Percentiles rank a stretch among this genome's conserved stretches.
These are phyloP conservation scores for Mycena venus DNA, from an alignment of 768 basidiomycete genomes.

Conservation along the genomic window DNA sequence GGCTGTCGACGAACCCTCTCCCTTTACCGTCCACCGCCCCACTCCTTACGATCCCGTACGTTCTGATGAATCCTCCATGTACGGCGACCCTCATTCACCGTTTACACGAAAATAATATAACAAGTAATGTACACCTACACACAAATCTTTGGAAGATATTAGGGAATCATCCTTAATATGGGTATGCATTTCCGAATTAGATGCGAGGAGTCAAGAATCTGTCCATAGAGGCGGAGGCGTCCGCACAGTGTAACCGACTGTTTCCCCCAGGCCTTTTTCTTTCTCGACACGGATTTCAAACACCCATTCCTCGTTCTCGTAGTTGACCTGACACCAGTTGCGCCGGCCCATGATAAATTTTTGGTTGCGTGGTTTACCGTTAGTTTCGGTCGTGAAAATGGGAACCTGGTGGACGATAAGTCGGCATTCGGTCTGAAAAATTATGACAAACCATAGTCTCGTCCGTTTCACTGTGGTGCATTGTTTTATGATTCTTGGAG, in stretches of 20 bases:
- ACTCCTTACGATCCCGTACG: neutral
- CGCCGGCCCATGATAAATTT: constrained; percentile 89
- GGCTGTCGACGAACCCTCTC: neutral
- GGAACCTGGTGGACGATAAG: constrained; percentile 65
- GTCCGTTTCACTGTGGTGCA: constrained; percentile 87
- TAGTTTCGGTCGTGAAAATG: constrained; percentile 81
- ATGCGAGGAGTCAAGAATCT: neutral
- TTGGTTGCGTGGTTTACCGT: constrained; percentile 81
- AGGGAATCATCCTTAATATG: constrained; percentile 20
- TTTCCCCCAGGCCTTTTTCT: constrained; percentile 84
- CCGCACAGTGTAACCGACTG: constrained; percentile 68
- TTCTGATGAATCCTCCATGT: neutral
- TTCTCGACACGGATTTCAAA: constrained; percentile 93
- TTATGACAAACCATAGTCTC: constrained; percentile 81
- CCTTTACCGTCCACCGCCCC: neutral
- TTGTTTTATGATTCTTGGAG: constrained; percentile 85
- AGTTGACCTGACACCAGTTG: constrained; percentile 86
- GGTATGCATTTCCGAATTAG: constrained; percentile 12
- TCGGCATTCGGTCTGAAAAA: neutral
- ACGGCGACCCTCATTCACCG: neutral
- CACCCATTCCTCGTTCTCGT: constrained; percentile 69
- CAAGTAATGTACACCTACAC: neutral
- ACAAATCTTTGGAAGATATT: neutral
- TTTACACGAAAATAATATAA: neutral
- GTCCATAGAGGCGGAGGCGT: constrained; percentile 26